Percentiles rank a stretch among this genome's conserved stretches.
Conservation (phyloP, 1,139 yeast species). For the Pichia sp. region DNA sequence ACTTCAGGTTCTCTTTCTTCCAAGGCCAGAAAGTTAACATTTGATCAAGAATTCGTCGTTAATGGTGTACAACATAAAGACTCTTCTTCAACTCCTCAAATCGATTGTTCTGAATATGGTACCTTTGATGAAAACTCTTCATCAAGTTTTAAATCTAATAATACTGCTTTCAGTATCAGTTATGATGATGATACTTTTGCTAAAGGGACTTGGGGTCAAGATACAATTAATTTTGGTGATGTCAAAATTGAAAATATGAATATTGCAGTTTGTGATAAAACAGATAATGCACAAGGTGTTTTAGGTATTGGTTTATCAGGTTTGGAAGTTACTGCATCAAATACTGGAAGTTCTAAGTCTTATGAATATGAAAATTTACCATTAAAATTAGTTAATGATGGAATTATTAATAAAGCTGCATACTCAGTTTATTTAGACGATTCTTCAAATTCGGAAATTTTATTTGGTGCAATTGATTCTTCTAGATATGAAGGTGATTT, state of each 20-base stretch:
- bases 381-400: conserved; percentile 45
- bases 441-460: conserved; percentile 38
- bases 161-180: conserved; percentile 42
- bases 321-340: conserved; percentile 37
- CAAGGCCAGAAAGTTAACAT: conserved; percentile 11
- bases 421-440: conserved; percentile 50
- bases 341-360: conserved; percentile 18
- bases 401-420: conserved; percentile 44
- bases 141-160: conserved; percentile 40
- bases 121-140: conserved; percentile 45
- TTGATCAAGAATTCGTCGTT: not conserved
- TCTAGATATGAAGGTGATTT: conserved; percentile 45
- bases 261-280: conserved; percentile 51
- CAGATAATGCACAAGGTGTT: conserved; percentile 52
- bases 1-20: conserved; percentile 11
- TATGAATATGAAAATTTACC: conserved; percentile 51
- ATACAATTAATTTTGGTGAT: conserved; percentile 40
- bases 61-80: not conserved
- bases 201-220: conserved; percentile 60
- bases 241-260: conserved; percentile 41
- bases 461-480: conserved; percentile 56
- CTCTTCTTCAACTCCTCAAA: not conserved
- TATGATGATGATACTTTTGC: conserved; percentile 66
- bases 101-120: conserved; percentile 40
- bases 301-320: conserved; percentile 57